Percentiles rank a stretch among this genome's conserved stretches.
phyloP scores from a whole-genome alignment of 148 eudicot species.

The Amaranthus hypochondriacus region DNA sequence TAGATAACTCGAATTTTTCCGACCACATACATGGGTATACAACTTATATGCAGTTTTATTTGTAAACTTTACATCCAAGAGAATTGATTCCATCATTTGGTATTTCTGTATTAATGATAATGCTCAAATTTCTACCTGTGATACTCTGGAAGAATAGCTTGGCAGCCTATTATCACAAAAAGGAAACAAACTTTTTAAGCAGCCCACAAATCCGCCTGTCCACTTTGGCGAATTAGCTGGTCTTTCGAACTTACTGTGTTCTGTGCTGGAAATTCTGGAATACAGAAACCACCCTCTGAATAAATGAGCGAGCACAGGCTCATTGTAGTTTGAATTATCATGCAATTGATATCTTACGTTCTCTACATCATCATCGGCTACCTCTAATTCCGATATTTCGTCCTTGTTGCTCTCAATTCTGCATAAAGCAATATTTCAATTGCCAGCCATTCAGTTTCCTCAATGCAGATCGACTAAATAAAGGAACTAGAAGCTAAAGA shows the following conservation, averaged over 20 bases:
- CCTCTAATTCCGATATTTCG: conserved; percentile 14
- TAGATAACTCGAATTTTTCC: conserved; percentile 4
- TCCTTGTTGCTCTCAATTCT: conserved; percentile 28
- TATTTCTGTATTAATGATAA: not conserved
- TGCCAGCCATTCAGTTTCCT: conserved; percentile 2
- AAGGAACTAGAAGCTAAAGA: not conserved
- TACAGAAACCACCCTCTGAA: conserved; percentile 33
- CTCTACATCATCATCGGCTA: conserved; percentile 23
- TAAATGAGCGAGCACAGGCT: conserved; percentile 14
- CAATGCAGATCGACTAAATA: not conserved
- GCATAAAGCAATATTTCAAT: conserved; percentile 10
- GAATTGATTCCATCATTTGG: conserved; percentile 1
- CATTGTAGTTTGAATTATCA: conserved; percentile 15
- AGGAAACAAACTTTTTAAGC: conserved; percentile 28
- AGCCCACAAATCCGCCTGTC: conserved; percentile 25
- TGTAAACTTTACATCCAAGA: not conserved
- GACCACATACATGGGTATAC: not conserved
- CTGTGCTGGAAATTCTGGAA: conserved; percentile 23
- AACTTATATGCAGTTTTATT: not conserved
- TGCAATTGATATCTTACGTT: conserved; percentile 17
- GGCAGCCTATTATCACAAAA: conserved; percentile 21
- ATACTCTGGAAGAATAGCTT: conserved; percentile 19
- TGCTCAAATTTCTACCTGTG: conserved; percentile 26
- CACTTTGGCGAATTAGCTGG: conserved; percentile 21
- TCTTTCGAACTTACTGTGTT: conserved; percentile 11